Evolutionary conservation across 441 rosid genomes (phyloP), one percentile per base, ranked within the genome.

Genomic region (Erodium trifolium): DNA sequence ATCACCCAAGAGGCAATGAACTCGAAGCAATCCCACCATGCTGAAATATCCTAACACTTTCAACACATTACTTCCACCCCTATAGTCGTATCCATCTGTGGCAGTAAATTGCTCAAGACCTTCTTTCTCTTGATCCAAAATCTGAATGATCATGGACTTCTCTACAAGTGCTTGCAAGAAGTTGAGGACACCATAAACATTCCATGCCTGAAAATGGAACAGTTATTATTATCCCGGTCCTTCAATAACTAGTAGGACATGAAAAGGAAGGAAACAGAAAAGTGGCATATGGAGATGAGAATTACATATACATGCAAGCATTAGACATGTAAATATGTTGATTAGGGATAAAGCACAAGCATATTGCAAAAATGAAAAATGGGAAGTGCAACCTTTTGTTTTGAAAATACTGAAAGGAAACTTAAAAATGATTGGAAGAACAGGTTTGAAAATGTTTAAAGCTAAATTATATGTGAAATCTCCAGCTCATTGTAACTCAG

Each of bases 161-260:
- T 93, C 97, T 78, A 91, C 91, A 67, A 93, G 84, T 3, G 97
- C 97, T 91, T 94, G 96, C 96, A 94, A 87, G 82, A 77, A 94
- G 81, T 94, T 94, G 71, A 91, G 97, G 81, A 94, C 96, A 45
- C 99, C 97, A 73, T 91, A 90, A 51, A 94, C 99, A 84, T 87
- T 94, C 96, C 99, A 94, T 4, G 97, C 93, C 99, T 93, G 77
- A 39, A 65, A 45, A 45, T 45, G 13, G 51, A 37, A 37, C 8
- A 7, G 41, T 37, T 37, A 37, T 37, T 37, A 4, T 37, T 4
- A 37, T 37, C 41, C 41, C 3, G 8, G 8, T 3, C 41, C 41
- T 37, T 37, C 41, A 37, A 37, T 7, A 7, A 37, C 41, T 37
- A 37, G 8, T 37, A 37, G 8, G 6, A 37, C 41, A 4, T 37